Evolutionary conservation across 257 asterid species (phyloP), one percentile per base, ranked within the genome.

Genomic region (Dorcoceras hygrometricum): DNA sequence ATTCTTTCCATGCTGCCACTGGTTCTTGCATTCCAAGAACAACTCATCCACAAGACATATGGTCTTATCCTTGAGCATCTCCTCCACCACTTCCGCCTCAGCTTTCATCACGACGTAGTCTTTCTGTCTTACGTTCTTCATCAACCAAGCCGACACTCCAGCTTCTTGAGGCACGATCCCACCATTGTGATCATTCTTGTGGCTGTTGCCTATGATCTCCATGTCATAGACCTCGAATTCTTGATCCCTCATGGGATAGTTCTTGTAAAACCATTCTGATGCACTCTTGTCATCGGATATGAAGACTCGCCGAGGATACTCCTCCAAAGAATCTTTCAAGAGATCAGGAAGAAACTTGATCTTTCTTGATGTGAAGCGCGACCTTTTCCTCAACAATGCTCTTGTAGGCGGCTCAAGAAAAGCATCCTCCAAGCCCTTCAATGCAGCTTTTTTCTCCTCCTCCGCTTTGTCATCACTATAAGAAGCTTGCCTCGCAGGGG

Each of bases 71-170:
- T 74, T 73, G 22, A 84, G 63, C 84, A 87, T 80, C 51, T 77
- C 89, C 71, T 87, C 89, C 36, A 84, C 89, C 43, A 78, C 63
- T 31, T 70, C 57, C 39, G 84, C 90, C 59, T 80, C 95, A 2
- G 95, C 90, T 71, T 87, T 87, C 90, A 86, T 78, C 20, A 86
- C 90, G 16, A 86, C 85, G 6, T 78, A 86, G 53, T 84, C 90
- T 71, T 80, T 84, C 7, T 65, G 69, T 66, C 63, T 78, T 36
- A 82, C 83, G 18, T 77, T 75, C 34, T 58, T 72, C 62, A 43
- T 72, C 59, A 84, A 8, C 90, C 95, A 84, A 54, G 59, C 66
- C 20, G 79, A 76, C 26, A 69, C 27, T 32, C 61, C 79, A 4
- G 50, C 23, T 7, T 56, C 56, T 25, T 28, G 78, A 36, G 39